Evolutionary conservation across 2,329 filamentous ascomycete species (phyloP), one percentile per base, ranked within the genome.

Genomic region (Xylariaceae sp.): DNA sequence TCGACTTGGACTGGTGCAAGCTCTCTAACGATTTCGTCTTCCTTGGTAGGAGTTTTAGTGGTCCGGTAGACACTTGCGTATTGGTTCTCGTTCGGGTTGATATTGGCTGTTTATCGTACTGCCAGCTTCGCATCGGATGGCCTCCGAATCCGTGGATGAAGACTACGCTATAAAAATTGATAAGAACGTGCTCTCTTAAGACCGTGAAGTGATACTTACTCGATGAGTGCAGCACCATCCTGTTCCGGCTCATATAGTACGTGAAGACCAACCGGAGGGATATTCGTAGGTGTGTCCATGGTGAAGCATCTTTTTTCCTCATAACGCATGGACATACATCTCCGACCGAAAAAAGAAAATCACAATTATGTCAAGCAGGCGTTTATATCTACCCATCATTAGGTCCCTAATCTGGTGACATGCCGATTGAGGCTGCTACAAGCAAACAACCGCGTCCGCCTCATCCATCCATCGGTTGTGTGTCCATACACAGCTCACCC

Each of bases 131-230:
- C 56, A 62, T 55, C 13, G 60, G 58, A 50, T 64, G 60, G n/a
- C 62, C 62, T 11, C 62, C 62, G 23, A 64, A 61, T 0, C 62
- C 62, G 53, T 64, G 62, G n/a, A 61, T 49, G 15, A 64, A 54
- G 23, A 64, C 56, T 10, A 64, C 39, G 15, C 62, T 64, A 4
- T 13, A 50, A 5, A 2, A 3, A 1, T 37, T 47, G 10, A 55
- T 55, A 3, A 63, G 56, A 37, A 48, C 18, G 15, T 18, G 34
- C 35, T 17, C 41, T 15, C 17, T 9, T 18, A 3, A 44, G 2
- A 18, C n/a, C 5, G n/a, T 17, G 17, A 17, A 17, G 17, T 11
- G 4, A 49, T 50, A 58, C 62, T 6, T 50, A 64, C 62, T 64
- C 62, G 3, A 64, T 8, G 4, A 64, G 52, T 10, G 55, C 45